Evolutionary conservation across 225 moss, liverwort and hornwort genomes (phyloP).

Genomic region (Asterella californica): DNA sequence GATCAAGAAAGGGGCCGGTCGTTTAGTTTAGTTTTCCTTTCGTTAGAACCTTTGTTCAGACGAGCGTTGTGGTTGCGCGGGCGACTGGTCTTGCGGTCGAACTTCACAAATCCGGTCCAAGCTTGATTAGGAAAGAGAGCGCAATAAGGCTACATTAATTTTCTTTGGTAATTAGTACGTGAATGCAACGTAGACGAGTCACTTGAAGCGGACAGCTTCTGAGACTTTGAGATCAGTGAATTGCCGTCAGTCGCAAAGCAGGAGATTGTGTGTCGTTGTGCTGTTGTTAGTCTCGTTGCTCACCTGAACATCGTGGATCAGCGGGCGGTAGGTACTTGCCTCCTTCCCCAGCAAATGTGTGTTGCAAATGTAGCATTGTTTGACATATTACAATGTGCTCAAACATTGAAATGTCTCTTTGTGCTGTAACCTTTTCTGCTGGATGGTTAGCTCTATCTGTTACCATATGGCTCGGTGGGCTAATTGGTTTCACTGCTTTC

Average conservation of each 20-base stretch:
- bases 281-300: neutral
- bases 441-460: neutral
- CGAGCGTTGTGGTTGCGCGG: neutral
- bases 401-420: neutral
- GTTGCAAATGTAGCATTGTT: neutral
- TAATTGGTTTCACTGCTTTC: neutral
- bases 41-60: neutral
- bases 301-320: neutral
- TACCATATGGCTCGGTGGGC: neutral
- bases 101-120: neutral
- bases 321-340: no score
- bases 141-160: neutral
- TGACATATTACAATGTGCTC: neutral
- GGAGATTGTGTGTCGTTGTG: neutral
- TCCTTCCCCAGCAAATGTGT: neutral
- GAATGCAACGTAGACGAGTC: neutral
- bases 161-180: neutral
- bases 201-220: neutral
- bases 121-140: neutral
- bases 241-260: neutral
- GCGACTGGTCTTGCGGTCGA: neutral
- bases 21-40: neutral
- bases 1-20: constrained; percentile 3
- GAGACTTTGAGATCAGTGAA: neutral
- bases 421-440: neutral